These are phyloP conservation scores for Phanerochaete sordida DNA, from an alignment of 768 basidiomycete species.

Conservation along the genomic window DNA sequence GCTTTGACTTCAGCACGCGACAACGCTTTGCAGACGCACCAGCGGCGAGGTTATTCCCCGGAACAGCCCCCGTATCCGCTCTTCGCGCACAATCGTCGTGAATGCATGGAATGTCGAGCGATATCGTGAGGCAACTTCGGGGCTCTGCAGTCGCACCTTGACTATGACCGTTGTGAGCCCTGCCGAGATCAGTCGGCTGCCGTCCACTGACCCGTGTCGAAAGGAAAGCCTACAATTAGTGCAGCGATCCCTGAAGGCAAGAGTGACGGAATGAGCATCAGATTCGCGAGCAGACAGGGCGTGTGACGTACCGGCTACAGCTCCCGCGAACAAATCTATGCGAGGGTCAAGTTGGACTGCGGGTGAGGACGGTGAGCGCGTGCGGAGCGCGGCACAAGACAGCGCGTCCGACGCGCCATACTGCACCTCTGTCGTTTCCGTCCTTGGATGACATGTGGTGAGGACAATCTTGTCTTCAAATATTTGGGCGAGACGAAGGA, in stretches of 20 bases:
- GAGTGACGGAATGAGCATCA: background rate
- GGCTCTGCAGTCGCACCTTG: constrained; percentile 79
- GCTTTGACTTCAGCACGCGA: too few relatives aligned
- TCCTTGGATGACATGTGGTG: background rate
- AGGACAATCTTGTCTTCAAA: too few relatives aligned
- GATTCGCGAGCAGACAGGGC: background rate
- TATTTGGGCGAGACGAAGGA: too few relatives aligned
- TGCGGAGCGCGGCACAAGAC: background rate
- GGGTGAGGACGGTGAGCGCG: background rate
- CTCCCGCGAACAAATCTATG: constrained; percentile 12
- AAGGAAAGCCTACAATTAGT: constrained; percentile 29
- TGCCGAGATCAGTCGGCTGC: background rate
- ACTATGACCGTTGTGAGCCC: constrained; percentile 36
- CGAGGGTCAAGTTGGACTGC: constrained; percentile 9
- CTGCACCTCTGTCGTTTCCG: background rate
- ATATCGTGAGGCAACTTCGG: constrained; percentile 53
- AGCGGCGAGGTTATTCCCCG: constrained; percentile 81
- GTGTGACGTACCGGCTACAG: constrained; percentile 6
- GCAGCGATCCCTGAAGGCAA: constrained; percentile 28
- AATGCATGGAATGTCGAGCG: constrained; percentile 63
- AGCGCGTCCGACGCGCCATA: background rate
- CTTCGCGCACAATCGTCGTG: constrained; percentile 64
- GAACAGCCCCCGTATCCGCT: constrained; percentile 63
- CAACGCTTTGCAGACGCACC: constrained; percentile 44
- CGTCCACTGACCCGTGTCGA: constrained; percentile 28